Conservation (phyloP, 441 rosid species). For the Adansonia gregorii region DNA sequence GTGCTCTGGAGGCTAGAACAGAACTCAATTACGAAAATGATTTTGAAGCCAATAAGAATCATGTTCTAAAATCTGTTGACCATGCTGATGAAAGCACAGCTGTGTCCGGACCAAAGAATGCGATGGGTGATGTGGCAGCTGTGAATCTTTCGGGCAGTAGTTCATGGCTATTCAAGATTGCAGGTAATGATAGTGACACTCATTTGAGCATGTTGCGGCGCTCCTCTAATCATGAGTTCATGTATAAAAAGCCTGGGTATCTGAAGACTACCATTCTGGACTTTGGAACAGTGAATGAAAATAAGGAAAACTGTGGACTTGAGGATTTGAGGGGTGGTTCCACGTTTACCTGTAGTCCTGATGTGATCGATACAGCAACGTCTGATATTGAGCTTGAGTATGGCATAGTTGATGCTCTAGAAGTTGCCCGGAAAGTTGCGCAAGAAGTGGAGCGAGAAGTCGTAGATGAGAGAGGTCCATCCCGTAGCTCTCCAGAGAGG, state of each 20-base stretch:
- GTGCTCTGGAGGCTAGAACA: slow-evolving; percentile 36
- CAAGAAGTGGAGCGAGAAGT: slow-evolving; percentile 92
- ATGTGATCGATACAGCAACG: slow-evolving; percentile 45
- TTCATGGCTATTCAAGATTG: slow-evolving; percentile 33
- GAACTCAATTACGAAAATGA: slow-evolving; percentile 42
- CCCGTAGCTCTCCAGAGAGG: slow-evolving; percentile 67
- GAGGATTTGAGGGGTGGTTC: slow-evolving; percentile 45
- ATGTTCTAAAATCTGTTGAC: slow-evolving; percentile 25
- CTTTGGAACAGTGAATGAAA: slow-evolving; percentile 43
- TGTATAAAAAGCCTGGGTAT: slow-evolving; percentile 38
- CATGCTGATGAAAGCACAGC: slow-evolving; percentile 38
- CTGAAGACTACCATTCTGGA: slow-evolving; percentile 29
- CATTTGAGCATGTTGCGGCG: slow-evolving; percentile 44
- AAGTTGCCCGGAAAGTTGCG: slow-evolving; percentile 91
- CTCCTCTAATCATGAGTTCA: slow-evolving; percentile 43
- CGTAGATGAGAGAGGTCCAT: slow-evolving; percentile 59
- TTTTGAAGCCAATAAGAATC: slow-evolving; percentile 43
- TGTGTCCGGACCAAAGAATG: slow-evolving; percentile 40
- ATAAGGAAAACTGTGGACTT: slow-evolving; percentile 38
- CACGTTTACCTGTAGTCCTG: slow-evolving; percentile 43
- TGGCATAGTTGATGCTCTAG: slow-evolving; percentile 85
- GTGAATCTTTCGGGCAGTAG: slow-evolving; percentile 32
- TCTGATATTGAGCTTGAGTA: slow-evolving; percentile 67
- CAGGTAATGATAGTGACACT: slow-evolving; percentile 41
- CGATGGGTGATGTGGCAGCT: slow-evolving; percentile 36